Evolutionary conservation across 768 basidiomycete species (phyloP).

Genomic region (Phaeotremella skinneri): DNA sequence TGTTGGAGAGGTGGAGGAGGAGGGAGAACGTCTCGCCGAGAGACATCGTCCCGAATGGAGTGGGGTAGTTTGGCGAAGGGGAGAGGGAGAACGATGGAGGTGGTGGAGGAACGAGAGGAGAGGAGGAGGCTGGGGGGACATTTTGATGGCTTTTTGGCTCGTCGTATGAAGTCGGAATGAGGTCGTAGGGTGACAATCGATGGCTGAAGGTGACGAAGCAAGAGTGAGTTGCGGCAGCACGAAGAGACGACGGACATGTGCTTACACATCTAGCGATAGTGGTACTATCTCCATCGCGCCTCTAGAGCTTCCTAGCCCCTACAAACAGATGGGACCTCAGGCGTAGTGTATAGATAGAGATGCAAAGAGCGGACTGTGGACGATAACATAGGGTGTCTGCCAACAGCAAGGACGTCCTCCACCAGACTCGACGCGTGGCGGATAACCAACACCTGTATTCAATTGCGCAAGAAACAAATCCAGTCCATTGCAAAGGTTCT

Average conservation of each 20-base stretch:
- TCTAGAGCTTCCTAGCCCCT: not conserved
- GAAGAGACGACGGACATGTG: too few species aligned
- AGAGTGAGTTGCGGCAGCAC: not conserved
- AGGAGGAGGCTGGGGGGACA: slow-evolving; percentile 2
- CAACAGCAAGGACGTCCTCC: not conserved
- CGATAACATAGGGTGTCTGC: too few species aligned
- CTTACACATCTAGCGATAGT: not conserved
- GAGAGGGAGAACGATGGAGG: slow-evolving; percentile 75
- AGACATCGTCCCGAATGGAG: slow-evolving; percentile 80
- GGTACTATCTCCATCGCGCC: not conserved
- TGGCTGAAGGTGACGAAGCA: slow-evolving; percentile 7
- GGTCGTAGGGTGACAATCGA: slow-evolving; percentile 21
- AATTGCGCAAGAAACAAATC: too few species aligned
- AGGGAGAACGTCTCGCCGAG: slow-evolving; percentile 85
- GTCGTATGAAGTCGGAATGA: slow-evolving; percentile 10
- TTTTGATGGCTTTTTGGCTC: slow-evolving; percentile 1
- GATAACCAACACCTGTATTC: too few species aligned
- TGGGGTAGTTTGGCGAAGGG: slow-evolving; percentile 74
- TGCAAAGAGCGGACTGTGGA: too few species aligned
- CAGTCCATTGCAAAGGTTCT: too few species aligned
- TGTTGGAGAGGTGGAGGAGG: slow-evolving; percentile 78
- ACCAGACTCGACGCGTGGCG: not conserved
- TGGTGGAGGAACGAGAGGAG: slow-evolving; percentile 53
- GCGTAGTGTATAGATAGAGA: too few species aligned
- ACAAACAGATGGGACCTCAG: too few species aligned